Percentiles rank a stretch among this genome's conserved stretches.
phyloP scores from a whole-genome alignment of 148 eudicot species.

The Arbutus unedo region DNA sequence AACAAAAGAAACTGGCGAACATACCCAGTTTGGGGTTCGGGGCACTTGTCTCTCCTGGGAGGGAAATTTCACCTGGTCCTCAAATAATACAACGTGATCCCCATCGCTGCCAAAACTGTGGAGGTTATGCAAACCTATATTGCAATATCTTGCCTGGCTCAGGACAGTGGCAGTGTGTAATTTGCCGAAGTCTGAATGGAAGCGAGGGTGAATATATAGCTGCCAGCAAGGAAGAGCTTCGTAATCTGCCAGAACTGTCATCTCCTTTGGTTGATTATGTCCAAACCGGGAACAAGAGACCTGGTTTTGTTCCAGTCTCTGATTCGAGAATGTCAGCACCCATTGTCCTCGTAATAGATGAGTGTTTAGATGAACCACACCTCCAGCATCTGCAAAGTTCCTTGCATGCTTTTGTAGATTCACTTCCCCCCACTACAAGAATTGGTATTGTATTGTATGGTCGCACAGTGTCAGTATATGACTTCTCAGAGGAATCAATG shows the following conservation, averaged over 20 bases:
- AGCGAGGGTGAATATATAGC: slow-evolving; percentile 90
- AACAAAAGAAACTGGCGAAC: slow-evolving; percentile 77
- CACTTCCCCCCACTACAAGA: slow-evolving; percentile 77
- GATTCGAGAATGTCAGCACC: slow-evolving; percentile 94
- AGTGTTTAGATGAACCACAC: slow-evolving; percentile 79
- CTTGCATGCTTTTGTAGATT: slow-evolving; percentile 88
- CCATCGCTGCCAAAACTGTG: slow-evolving; percentile 74
- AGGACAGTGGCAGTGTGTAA: slow-evolving; percentile 94
- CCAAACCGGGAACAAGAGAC: slow-evolving; percentile 60
- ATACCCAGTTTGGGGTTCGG: slow-evolving; percentile 85
- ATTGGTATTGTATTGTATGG: slow-evolving; percentile 88
- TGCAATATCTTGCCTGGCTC: slow-evolving; percentile 79
- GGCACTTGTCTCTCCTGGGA: slow-evolving; percentile 76
- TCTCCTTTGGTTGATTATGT: slow-evolving; percentile 78
- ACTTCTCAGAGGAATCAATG: slow-evolving; percentile 81
- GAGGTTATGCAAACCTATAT: slow-evolving; percentile 83
- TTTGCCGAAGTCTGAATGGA: slow-evolving; percentile 73
- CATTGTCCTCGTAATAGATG: slow-evolving; percentile 77
- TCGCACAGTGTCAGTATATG: slow-evolving; percentile 76
- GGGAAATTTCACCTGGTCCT: slow-evolving; percentile 73
- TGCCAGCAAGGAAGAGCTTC: slow-evolving; percentile 76
- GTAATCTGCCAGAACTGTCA: slow-evolving; percentile 66
- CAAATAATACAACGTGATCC: slow-evolving; percentile 72
- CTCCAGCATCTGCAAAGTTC: slow-evolving; percentile 93
- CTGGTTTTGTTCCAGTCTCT: slow-evolving; percentile 80